Evolutionary conservation across 2,329 filamentous ascomycete genomes (phyloP).

Genomic region (Alternaria consortialis): DNA sequence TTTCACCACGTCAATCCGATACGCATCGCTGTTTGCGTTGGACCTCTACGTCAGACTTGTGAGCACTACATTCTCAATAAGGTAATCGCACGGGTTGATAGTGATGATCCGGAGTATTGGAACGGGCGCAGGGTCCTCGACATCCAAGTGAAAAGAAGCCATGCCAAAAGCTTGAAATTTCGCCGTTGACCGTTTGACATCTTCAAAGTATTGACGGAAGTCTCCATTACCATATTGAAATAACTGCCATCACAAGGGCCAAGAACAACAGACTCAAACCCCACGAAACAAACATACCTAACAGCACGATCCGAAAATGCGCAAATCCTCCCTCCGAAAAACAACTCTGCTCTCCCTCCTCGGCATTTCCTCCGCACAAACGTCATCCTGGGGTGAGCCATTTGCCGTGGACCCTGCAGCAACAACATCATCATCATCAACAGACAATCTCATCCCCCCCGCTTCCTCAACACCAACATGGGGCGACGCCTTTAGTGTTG

Average conservation of each 20-base stretch:
- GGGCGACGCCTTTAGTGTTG: constrained; percentile 16
- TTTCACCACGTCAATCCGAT: background rate
- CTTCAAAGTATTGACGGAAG: background rate
- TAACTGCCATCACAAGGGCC: too few species aligned
- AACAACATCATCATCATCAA: constrained; percentile 14
- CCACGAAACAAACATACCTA: background rate
- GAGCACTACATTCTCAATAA: background rate
- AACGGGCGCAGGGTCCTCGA: background rate
- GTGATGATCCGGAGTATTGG: background rate
- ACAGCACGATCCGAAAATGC: constrained; percentile 20
- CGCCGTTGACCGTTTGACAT: background rate
- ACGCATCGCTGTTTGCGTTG: constrained; percentile 1
- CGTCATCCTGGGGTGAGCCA: constrained; percentile 23
- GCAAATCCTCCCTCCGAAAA: constrained; percentile 11
- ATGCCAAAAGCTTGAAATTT: background rate
- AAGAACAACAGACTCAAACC: background rate
- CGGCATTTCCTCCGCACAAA: constrained; percentile 20
- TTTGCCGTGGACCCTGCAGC: constrained; percentile 26
- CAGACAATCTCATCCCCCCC: constrained; percentile 12
- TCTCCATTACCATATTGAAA: too few species aligned
- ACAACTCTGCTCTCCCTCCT: constrained; percentile 26
- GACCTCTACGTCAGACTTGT: constrained; percentile 7
- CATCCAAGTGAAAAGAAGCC: constrained; percentile 4
- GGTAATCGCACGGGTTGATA: background rate
- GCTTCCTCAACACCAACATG: constrained; percentile 1